Conservation (phyloP, 805 yeast genomes). For the Torulaspora gathmanii region DNA sequence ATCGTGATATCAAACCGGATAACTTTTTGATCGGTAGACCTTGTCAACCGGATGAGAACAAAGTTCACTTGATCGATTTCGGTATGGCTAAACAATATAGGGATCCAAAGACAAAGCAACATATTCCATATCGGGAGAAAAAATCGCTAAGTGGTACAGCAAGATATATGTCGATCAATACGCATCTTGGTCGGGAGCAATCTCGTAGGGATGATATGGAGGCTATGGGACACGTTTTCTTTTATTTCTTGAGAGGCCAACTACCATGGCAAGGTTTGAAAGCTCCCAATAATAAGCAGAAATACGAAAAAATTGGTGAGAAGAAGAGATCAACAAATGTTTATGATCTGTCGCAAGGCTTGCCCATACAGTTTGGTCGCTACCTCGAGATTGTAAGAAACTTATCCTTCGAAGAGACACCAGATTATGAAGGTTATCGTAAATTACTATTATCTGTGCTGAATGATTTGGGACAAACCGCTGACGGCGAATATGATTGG, state of each 20-base stretch:
- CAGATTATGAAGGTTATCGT: constrained; percentile 86
- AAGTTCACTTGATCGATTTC: constrained; percentile 87
- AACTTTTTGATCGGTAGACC: constrained; percentile 92
- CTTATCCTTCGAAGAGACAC: constrained; percentile 87
- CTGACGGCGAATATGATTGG: constrained; percentile 96
- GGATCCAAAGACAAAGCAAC: constrained; percentile 92
- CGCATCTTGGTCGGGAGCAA: constrained; percentile 96
- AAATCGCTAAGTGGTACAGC: constrained; percentile 97
- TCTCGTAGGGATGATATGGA: constrained; percentile 95
- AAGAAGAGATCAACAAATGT: constrained; percentile 88
- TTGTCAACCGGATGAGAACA: constrained; percentile 74
- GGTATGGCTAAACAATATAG: constrained; percentile 99
- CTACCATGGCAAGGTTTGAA: constrained; percentile 99
- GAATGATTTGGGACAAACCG: constrained; percentile 60
- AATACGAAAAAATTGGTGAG: constrained; percentile 95
- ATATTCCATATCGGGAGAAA: constrained; percentile 94
- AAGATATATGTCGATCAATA: constrained; percentile 96
- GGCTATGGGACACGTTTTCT: constrained; percentile 92
- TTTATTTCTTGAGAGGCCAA: constrained; percentile 89
- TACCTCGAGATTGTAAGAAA: constrained; percentile 85
- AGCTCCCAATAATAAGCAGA: constrained; percentile 96
- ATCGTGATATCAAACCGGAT: constrained; percentile 96
- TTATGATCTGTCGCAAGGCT: constrained; percentile 78
- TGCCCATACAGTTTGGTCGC: constrained; percentile 89
- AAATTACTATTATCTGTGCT: constrained; percentile 73